Conservation (phyloP, 768 basidiomycete species). For the Amanita rimosa region DNA sequence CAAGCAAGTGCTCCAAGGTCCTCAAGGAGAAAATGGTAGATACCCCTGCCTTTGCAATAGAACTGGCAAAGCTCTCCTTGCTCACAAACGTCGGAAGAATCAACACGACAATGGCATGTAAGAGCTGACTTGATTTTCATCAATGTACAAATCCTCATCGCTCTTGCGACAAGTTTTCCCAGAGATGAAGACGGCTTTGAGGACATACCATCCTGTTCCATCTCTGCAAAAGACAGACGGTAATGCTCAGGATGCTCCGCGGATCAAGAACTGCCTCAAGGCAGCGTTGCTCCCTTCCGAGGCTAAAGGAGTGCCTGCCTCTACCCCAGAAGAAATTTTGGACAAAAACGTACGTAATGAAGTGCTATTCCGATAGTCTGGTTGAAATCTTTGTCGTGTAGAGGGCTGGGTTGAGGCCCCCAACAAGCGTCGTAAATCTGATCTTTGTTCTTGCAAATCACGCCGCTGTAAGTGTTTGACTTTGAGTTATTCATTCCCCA, state of each 20-base stretch:
- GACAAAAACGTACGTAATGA: slow-evolving; percentile 43
- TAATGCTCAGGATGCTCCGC: slow-evolving; percentile 83
- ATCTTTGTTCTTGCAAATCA: slow-evolving; percentile 78
- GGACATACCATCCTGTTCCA: slow-evolving; percentile 88
- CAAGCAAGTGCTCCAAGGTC: slow-evolving; percentile 77
- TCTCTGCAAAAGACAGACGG: slow-evolving; percentile 81
- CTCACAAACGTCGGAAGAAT: slow-evolving; percentile 86
- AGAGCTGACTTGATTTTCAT: slow-evolving; percentile 14
- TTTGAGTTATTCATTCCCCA: not conserved
- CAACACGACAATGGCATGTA: slow-evolving; percentile 87
- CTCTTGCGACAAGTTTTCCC: slow-evolving; percentile 55
- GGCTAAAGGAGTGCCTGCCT: slow-evolving; percentile 50
- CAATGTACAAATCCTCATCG: slow-evolving; percentile 8
- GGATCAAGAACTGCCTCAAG: slow-evolving; percentile 86
- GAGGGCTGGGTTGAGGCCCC: slow-evolving; percentile 53
- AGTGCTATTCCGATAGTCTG: not conserved
- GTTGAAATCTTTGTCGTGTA: slow-evolving; percentile 14
- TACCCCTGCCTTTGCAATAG: slow-evolving; percentile 64
- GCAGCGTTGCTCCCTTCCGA: slow-evolving; percentile 68
- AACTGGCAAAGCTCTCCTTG: slow-evolving; percentile 74
- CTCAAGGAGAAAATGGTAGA: slow-evolving; percentile 84
- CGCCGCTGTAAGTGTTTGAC: slow-evolving; percentile 43
- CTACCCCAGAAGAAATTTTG: slow-evolving; percentile 66
- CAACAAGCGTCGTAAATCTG: slow-evolving; percentile 80
- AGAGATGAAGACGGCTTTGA: slow-evolving; percentile 85